Conservation (phyloP, 306 rosid genomes). For the Prosopis cineraria region DNA sequence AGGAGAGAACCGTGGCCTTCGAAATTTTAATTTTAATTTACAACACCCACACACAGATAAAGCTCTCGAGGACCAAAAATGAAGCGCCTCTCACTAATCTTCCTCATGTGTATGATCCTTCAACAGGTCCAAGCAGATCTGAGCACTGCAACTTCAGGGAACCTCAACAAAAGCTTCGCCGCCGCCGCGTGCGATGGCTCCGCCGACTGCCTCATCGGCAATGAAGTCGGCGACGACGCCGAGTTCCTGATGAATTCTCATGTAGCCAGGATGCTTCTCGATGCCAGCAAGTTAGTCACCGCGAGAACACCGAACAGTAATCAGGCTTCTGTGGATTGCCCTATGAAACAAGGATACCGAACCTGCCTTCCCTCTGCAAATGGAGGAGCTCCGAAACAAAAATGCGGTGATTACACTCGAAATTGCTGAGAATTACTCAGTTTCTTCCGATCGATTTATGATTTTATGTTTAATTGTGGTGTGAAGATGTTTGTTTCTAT, state of each 20-base stretch:
- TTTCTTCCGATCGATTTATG: not conserved
- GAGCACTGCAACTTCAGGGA: not conserved
- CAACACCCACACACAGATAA: not conserved
- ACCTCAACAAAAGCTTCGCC: slow-evolving; percentile 6
- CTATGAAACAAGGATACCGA: slow-evolving; percentile 5
- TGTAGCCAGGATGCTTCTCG: slow-evolving; percentile 34
- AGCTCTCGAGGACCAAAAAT: not conserved
- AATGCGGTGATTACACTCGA: slow-evolving; percentile 23
- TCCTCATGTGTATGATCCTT: slow-evolving; percentile 25
- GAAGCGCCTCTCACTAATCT: slow-evolving; percentile 15
- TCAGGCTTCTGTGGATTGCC: slow-evolving; percentile 29
- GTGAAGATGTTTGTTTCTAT: not conserved
- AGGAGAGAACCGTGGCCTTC: not conserved
- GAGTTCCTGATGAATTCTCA: slow-evolving; percentile 38
- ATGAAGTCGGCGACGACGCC: slow-evolving; percentile 25
- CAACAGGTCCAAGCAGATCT: slow-evolving; percentile 32
- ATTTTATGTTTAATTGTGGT: not conserved
- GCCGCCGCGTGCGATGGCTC: slow-evolving; percentile 1
- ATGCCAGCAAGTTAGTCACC: not conserved
- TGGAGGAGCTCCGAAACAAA: slow-evolving; percentile 1
- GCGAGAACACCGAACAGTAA: slow-evolving; percentile 7
- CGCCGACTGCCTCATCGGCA: slow-evolving; percentile 36
- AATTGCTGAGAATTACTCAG: slow-evolving; percentile 15
- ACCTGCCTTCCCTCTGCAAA: slow-evolving; percentile 28
- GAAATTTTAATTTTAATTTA: too few species aligned